Evolutionary conservation across 177 flowering plant species (phyloP).

Genomic region (Vitis hybrid): DNA sequence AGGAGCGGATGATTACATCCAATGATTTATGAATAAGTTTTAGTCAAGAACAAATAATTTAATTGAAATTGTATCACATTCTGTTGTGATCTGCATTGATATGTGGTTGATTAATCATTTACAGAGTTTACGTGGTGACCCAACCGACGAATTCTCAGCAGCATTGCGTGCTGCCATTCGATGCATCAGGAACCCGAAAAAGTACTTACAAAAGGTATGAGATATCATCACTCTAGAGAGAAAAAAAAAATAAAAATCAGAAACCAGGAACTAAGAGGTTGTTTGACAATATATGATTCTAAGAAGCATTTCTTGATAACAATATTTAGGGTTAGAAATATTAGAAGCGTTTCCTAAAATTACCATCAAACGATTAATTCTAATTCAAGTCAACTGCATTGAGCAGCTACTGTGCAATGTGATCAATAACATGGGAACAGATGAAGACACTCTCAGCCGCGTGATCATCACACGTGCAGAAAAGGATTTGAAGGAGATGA

Average conservation of each 20-base stretch:
- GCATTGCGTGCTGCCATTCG: conserved; percentile 20
- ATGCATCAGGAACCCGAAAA: conserved; percentile 24
- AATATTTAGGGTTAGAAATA: no score
- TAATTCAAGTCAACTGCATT: background rate
- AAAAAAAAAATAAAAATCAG: background rate
- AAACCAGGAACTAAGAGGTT: no score
- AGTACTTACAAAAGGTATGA: conserved; percentile 29
- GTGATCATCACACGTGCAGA: conserved; percentile 35
- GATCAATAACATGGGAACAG: conserved; percentile 14
- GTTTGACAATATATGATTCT: no score
- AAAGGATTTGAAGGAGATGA: conserved; percentile 34
- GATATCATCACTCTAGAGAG: background rate
- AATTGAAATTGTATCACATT: no score
- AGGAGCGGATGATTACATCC: no score
- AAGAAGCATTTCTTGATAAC: no score
- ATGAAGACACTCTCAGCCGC: conserved; percentile 32
- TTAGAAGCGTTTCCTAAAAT: rapidly evolving
- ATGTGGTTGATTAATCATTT: background rate
- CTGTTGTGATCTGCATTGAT: no score
- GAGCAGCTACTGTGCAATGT: conserved; percentile 25
- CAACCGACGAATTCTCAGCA: conserved; percentile 15
- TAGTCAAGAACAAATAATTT: no score
- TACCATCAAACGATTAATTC: no score
- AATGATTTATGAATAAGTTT: background rate
- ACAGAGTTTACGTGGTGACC: conserved; percentile 22